A percentile compares a stretch with the other conserved stretches of the same genome.
Evolutionary conservation across 192 early-diverging fungal species (phyloP).

Genomic region (Borealophlyctis nickersoniae): DNA sequence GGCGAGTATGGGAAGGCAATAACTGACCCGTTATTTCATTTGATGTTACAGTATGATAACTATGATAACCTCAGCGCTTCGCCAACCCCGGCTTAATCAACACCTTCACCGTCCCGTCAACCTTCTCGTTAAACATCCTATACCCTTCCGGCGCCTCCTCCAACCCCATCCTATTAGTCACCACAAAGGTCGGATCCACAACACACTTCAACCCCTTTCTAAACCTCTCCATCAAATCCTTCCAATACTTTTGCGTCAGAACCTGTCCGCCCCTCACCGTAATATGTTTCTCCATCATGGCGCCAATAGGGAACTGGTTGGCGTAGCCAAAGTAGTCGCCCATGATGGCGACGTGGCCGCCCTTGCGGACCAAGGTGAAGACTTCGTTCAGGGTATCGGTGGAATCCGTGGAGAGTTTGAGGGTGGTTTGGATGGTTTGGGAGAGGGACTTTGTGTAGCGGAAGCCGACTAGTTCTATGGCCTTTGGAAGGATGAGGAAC

Average conservation of each 20-base stretch:
- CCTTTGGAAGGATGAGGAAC: too few relatives aligned
- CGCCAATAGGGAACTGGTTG: slow-evolving; percentile 28
- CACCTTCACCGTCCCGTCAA: slow-evolving; percentile 44
- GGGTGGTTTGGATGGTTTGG: slow-evolving; percentile 42
- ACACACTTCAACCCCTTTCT: background rate
- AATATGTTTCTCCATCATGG: slow-evolving; percentile 27
- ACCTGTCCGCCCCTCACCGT: slow-evolving; percentile 39
- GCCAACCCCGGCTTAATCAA: background rate
- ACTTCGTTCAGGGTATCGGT: slow-evolving; percentile 43
- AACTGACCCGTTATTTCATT: too few relatives aligned
- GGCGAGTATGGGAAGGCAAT: too few relatives aligned
- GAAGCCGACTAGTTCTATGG: too few relatives aligned
- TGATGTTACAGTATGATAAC: background rate
- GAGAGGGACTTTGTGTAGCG: slow-evolving; percentile 31
- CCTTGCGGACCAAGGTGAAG: slow-evolving; percentile 38
- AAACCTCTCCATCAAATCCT: background rate
- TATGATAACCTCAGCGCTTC: too few relatives aligned
- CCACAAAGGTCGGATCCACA: slow-evolving; percentile 42
- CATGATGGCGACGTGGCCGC: slow-evolving; percentile 43
- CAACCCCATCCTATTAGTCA: slow-evolving; percentile 41
- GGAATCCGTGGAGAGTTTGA: slow-evolving; percentile 52
- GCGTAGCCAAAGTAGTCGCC: slow-evolving; percentile 47
- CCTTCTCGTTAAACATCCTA: slow-evolving; percentile 43
- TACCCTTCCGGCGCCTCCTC: slow-evolving; percentile 39
- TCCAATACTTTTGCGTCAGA: slow-evolving; percentile 47